Base-by-base conservation (phyloP, 805 yeast genomes). In the Spathaspora girioi region DNA sequence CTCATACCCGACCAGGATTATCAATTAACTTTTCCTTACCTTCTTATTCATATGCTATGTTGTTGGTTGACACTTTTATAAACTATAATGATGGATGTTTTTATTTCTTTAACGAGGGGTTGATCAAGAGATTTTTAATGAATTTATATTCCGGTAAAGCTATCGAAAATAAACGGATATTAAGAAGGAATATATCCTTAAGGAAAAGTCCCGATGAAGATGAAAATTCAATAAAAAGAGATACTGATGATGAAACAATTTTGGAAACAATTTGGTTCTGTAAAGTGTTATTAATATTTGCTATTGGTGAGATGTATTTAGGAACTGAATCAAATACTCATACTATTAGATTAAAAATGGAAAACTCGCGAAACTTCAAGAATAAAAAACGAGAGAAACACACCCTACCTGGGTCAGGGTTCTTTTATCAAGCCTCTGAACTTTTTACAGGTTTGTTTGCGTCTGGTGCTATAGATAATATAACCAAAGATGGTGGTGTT, bases 71-170 rank as follows among this genome's bases (percentile, higher is more conserved):
- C 61, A 84, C 89, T 0, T 87, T 87, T 57, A 79, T 87, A 49
- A 84, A 86, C 48, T 87, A 86, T 64, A 87, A 87, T 59, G 94
- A 87, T 65, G 94, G 92, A 0, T 87, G 96, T 59, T 87, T 87
- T 64, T 87, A 87, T 67, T 87, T 87, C 60, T 87, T 87, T 70
- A 87, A 87, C 62, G 96, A 87, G 64, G 96, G 96, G 1, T 61
- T 86, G 18, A 89, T 86, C 20, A 87, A 86, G 60, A 80, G 81
- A 56, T 84, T 82, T 54, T 64, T 87, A 49, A 78, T 82, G 69
- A 75, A 84, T 54, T 74, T 86, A 19, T 87, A 86, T 63, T 80
- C 84, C 27, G 83, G 83, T 38, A 63, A 63, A 40, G 58, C 70
- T 38, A 63, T 59, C 12, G 77, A 71, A 42, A 74, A 74, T 55